Evolutionary conservation across 2,329 filamentous ascomycete genomes (phyloP).

Genomic region (Colletotrichum eremochloae): DNA sequence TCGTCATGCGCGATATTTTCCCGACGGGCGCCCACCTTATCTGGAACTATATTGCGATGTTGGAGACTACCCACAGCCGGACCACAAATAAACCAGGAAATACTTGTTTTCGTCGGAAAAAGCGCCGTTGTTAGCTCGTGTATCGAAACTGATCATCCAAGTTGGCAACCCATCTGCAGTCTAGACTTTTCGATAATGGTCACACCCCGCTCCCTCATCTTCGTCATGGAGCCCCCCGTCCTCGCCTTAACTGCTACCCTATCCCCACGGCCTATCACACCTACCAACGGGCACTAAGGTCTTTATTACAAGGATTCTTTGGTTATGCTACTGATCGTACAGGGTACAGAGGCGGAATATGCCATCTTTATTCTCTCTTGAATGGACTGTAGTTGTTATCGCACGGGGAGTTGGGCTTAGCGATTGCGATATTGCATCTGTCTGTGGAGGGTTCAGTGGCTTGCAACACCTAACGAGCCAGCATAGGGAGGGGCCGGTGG

Average conservation of each 20-base stretch:
- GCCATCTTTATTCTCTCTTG: not conserved
- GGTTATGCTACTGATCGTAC: not conserved
- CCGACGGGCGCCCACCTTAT: not conserved
- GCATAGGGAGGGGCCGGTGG: not conserved
- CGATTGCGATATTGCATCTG: conserved; percentile 5
- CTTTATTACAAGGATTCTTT: conserved; percentile 7
- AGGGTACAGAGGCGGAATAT: not conserved
- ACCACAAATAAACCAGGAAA: conserved; percentile 1
- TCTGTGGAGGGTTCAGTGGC: not conserved
- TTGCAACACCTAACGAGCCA: not conserved
- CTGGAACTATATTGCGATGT: not conserved
- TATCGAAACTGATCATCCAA: conserved; percentile 4
- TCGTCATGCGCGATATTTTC: not conserved
- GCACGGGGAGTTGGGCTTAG: not conserved
- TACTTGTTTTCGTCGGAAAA: not conserved
- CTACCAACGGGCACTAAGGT: not conserved
- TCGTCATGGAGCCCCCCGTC: conserved; percentile 19
- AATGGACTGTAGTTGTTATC: conserved; percentile 8
- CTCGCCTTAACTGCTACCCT: conserved; percentile 26
- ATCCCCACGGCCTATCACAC: not conserved
- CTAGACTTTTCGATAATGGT: conserved; percentile 10
- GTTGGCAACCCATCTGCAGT: conserved; percentile 25
- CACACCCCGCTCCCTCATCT: conserved; percentile 30
- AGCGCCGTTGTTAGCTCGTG: not conserved
- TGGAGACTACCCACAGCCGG: conserved; percentile 2